Percentiles rank a stretch among this genome's conserved stretches.
Conservation (phyloP, 106 monocot genomes). For the Acorus gramineus region DNA sequence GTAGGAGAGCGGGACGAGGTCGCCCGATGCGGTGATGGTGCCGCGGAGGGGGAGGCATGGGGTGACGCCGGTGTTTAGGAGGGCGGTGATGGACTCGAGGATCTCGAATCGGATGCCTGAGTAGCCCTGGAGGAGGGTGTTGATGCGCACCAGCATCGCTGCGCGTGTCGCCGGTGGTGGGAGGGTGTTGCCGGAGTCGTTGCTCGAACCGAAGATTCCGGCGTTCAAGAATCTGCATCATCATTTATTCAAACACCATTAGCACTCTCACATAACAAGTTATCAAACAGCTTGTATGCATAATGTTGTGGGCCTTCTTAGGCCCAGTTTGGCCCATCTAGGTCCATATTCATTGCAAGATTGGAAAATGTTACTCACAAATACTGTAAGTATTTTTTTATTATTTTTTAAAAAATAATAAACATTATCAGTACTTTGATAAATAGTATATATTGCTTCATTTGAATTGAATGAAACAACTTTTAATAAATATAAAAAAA, state of each 20-base stretch:
- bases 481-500: no score
- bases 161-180: slow-evolving; percentile 28
- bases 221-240: slow-evolving; percentile 54
- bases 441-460: no score
- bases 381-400: no score
- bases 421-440: no score
- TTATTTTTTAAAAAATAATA: no score
- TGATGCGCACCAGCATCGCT: slow-evolving; percentile 64
- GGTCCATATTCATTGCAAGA: no score
- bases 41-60: slow-evolving; percentile 67
- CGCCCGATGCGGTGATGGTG: slow-evolving; percentile 48
- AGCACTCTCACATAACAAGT: no score
- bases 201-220: slow-evolving; percentile 32
- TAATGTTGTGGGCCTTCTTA: no score
- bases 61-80: slow-evolving; percentile 50
- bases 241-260: background rate
- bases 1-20: slow-evolving; percentile 41
- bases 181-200: slow-evolving; percentile 15
- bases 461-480: no score
- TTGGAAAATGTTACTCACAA: no score
- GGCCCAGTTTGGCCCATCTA: no score
- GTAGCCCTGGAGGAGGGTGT: slow-evolving; percentile 73
- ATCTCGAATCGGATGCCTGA: slow-evolving; percentile 75
- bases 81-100: slow-evolving; percentile 49
- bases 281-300: no score